Conservation (phyloP, 164 flowering plant genomes). For the Tinospora cordifolia region DNA sequence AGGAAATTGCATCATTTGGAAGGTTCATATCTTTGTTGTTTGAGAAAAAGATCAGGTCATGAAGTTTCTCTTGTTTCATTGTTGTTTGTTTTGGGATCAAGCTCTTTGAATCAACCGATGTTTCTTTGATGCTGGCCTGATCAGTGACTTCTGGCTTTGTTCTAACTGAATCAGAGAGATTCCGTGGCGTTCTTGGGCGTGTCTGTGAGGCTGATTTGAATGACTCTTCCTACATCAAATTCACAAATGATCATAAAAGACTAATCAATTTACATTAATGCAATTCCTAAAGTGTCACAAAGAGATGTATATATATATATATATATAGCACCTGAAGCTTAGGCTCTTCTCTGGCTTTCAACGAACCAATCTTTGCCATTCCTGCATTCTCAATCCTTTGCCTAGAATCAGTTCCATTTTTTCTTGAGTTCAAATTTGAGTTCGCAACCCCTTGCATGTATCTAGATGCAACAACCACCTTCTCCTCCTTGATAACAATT, state of each 20-base stretch:
- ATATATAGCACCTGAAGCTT: conserved; percentile 69
- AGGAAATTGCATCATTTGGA: conserved; percentile 33
- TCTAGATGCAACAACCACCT: conserved; percentile 71
- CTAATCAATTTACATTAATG: not conserved
- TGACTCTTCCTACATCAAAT: not conserved
- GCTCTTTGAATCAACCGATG: conserved; percentile 19
- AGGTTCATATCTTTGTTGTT: conserved; percentile 25
- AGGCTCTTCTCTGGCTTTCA: conserved; percentile 40
- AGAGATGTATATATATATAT: no score
- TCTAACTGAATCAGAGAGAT: conserved; percentile 20
- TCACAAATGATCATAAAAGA: not conserved
- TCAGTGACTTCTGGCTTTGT: conserved; percentile 26
- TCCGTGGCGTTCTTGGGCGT: conserved; percentile 26
- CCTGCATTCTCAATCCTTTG: no score
- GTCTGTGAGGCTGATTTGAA: conserved; percentile 30
- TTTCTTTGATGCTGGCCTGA: conserved; percentile 26
- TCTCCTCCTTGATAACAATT: conserved; percentile 85
- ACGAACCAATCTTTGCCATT: conserved; percentile 27
- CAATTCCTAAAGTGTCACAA: not conserved
- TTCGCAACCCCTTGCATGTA: conserved; percentile 62
- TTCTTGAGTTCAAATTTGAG: conserved; percentile 29
- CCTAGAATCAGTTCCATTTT: conserved; percentile 24
- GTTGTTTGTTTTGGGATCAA: conserved; percentile 16
- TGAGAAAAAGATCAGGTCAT: conserved; percentile 19
- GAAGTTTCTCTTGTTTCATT: conserved; percentile 38